Conservation (phyloP, 1,139 yeast species). For the Taphrina sp. region DNA sequence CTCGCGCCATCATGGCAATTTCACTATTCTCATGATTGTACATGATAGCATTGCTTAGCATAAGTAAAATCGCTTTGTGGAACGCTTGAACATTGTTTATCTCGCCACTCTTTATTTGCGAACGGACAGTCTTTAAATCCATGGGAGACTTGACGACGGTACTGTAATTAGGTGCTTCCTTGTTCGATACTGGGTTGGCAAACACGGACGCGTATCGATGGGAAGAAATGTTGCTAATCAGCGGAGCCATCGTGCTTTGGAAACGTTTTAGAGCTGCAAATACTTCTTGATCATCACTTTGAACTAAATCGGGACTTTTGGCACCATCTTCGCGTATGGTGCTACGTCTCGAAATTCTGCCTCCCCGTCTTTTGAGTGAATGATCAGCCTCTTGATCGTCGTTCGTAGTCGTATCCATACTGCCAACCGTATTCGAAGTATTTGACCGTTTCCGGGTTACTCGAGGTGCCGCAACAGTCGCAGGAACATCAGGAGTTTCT, state of each 20-base stretch:
- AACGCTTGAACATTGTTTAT: slow-evolving; percentile 87
- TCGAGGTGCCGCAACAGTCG: not conserved
- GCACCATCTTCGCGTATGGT: slow-evolving; percentile 2
- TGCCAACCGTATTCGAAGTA: slow-evolving; percentile 21
- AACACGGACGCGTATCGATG: slow-evolving; percentile 26
- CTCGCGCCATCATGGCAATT: slow-evolving; percentile 90
- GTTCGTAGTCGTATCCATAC: slow-evolving; percentile 1
- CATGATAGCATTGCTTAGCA: slow-evolving; percentile 81
- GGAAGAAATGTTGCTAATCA: slow-evolving; percentile 11
- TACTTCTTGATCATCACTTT: not conserved
- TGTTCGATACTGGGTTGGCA: slow-evolving; percentile 18
- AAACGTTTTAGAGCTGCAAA: slow-evolving; percentile 5
- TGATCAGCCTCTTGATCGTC: not conserved
- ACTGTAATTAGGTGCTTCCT: slow-evolving; percentile 63
- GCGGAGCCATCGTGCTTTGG: slow-evolving; percentile 14
- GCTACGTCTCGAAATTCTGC: not conserved
- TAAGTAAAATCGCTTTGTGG: slow-evolving; percentile 74
- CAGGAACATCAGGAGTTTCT: not conserved
- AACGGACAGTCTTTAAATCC: slow-evolving; percentile 85
- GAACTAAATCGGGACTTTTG: not conserved
- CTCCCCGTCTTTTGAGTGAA: slow-evolving; percentile 2
- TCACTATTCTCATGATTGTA: slow-evolving; percentile 96
- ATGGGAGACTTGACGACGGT: slow-evolving; percentile 86
- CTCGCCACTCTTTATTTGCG: slow-evolving; percentile 77
- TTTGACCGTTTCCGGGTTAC: slow-evolving; percentile 10